Conservation (phyloP, 495 filamentous ascomycete species). For the Cladorrhinum samala region DNA sequence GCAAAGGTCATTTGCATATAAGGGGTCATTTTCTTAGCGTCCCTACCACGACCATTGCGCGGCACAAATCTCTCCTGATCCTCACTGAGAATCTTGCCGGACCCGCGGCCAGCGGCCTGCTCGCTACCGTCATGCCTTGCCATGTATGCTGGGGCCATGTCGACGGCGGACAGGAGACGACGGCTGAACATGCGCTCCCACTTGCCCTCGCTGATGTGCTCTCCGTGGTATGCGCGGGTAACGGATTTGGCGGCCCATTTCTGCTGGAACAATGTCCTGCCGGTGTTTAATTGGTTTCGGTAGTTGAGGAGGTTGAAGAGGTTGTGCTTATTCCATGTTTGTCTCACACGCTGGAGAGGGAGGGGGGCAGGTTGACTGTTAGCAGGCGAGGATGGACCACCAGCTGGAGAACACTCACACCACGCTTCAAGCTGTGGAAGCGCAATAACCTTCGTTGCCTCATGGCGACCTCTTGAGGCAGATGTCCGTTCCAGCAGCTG, state of each 20-base stretch:
- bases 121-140: slow-evolving; percentile 75
- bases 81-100: slow-evolving; percentile 39
- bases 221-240: slow-evolving; percentile 85
- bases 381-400: background rate
- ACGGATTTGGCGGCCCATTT: slow-evolving; percentile 87
- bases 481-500: too few relatives aligned
- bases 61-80: background rate
- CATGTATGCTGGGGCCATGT: slow-evolving; percentile 74
- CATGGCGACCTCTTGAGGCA: too few relatives aligned
- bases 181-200: slow-evolving; percentile 90
- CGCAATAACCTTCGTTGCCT: slow-evolving; percentile 47
- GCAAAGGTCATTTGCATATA: slow-evolving; percentile 92
- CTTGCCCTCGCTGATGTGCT: slow-evolving; percentile 80
- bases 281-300: slow-evolving; percentile 23
- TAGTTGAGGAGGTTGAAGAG: slow-evolving; percentile 73
- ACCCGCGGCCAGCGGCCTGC: slow-evolving; percentile 73
- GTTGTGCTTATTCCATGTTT: slow-evolving; percentile 97
- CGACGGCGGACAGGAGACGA: slow-evolving; percentile 67
- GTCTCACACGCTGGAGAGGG: slow-evolving; percentile 69
- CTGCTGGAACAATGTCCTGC: slow-evolving; percentile 86
- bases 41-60: background rate
- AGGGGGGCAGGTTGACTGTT: slow-evolving; percentile 1
- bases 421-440: slow-evolving; percentile 57
- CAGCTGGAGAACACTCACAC: slow-evolving; percentile 40
- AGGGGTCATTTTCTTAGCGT: slow-evolving; percentile 55